Evolutionary conservation across 805 yeast genomes (phyloP), one percentile per base, ranked within the genome.

Genomic region (Saccharomycopsis malanga): DNA sequence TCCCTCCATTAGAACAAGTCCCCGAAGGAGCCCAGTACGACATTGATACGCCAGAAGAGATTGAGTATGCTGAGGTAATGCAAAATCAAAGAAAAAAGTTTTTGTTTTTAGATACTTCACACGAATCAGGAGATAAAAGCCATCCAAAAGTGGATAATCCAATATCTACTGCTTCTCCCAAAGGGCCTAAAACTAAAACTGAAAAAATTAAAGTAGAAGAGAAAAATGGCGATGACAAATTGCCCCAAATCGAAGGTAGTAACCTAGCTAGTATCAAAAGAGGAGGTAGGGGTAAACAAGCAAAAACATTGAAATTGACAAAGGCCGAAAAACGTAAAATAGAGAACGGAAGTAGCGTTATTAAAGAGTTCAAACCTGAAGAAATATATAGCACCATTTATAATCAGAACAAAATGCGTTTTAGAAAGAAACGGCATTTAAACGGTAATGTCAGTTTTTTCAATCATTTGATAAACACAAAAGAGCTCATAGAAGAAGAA

Each of bases 31-130:
- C 54, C 30, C 58, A 65, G 37, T 54, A 53, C 23, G 67, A 74
- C 51, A 61, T 71, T 20, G 79, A 74, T 48, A 59, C 76, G 7
- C 64, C 59, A 6, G 61, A 59, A 22, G 79, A 74, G 50, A 56
- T 61, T 30, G 62, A 60, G 34, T 74, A 67, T 55, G 80, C 77
- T 12, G 62, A 63, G 27, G 57, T 58, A 7, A 65, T 73, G 68
- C 58, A 60, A 5, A 59, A 63, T 10, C 34, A 34, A 21, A 34
- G 39, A 42, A 42, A 22, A 34, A 42, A 24, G 20, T 34, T 42
- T 15, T 27, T 42, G 23, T 24, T 24, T 20, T 27, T 21, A 21
- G 44, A 41, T 30, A 21, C 21, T 6, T 5, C 15, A 14, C 23
- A 3, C n/a, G 20, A 17, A 14, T 25, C 41, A 12, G 20, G 17